These are phyloP conservation scores for Talaromyces islandicus DNA, from an alignment of 2,329 filamentous ascomycete genomes.

Conservation along the genomic window DNA sequence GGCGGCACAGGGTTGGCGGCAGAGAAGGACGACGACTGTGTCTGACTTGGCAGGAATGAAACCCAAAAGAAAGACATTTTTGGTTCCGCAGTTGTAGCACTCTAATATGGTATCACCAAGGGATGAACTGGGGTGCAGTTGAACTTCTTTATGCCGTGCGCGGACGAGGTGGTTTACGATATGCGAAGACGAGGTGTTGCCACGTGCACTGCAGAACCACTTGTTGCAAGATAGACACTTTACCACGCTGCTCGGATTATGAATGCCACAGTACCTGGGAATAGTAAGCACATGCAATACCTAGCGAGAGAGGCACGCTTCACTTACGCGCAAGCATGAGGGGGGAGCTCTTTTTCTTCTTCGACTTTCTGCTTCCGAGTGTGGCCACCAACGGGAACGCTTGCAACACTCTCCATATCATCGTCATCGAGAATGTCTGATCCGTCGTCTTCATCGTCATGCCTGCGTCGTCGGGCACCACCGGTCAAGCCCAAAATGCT, in stretches of 20 bases:
- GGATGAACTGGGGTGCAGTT: constrained; percentile 86
- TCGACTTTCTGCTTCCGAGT: constrained; percentile 58
- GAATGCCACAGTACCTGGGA: constrained; percentile 86
- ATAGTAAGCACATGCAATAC: constrained; percentile 1
- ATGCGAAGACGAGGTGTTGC: constrained; percentile 93
- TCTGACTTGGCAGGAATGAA: constrained; percentile 99
- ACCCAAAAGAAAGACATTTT: constrained; percentile 94
- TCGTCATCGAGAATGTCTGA: constrained; percentile 80
- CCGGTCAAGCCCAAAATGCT: constrained; percentile 60
- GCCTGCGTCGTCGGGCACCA: constrained; percentile 58
- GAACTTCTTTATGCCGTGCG: constrained; percentile 96
- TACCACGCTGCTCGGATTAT: constrained; percentile 90
- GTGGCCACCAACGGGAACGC: constrained; percentile 70
- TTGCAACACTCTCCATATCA: constrained; percentile 69
- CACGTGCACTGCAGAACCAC: constrained; percentile 97
- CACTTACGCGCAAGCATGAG: constrained; percentile 91
- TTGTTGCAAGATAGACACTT: constrained; percentile 95
- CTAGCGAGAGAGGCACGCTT: background rate
- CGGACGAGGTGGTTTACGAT: constrained; percentile 98
- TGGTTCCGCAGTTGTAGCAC: constrained; percentile 99
- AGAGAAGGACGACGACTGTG: constrained; percentile 92
- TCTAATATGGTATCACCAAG: constrained; percentile 94
- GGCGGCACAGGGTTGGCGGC: constrained; percentile 90
- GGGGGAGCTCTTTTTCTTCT: constrained; percentile 83
- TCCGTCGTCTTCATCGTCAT: constrained; percentile 85